A percentile compares a stretch with the other conserved stretches of the same genome.
Evolutionary conservation across 2,329 filamentous ascomycete species (phyloP).

Genomic region (Setomelanomma holmii): DNA sequence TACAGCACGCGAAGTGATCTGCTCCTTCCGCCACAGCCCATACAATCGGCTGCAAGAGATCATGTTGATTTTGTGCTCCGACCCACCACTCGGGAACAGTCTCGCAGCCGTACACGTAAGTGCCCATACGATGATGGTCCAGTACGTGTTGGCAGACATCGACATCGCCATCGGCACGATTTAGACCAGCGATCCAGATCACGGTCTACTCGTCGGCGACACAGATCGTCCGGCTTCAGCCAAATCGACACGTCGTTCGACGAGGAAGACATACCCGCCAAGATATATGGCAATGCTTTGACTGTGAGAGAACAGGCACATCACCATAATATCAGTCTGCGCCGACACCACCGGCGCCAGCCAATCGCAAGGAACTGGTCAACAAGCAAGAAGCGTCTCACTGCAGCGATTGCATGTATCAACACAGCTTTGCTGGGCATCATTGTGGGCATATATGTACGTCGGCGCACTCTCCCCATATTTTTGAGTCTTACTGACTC

Average conservation of each 20-base stretch:
- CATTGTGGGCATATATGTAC: constrained; percentile 73
- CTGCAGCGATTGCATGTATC: constrained; percentile 72
- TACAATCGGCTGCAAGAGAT: constrained; percentile 29
- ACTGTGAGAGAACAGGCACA: constrained; percentile 29
- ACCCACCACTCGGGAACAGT: constrained; percentile 29
- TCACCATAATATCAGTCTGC: constrained; percentile 51
- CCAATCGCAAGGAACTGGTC: constrained; percentile 78
- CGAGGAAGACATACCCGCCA: constrained; percentile 19
- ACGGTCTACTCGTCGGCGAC: constrained; percentile 4
- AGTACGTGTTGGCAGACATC: constrained; percentile 10
- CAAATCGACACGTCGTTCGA: constrained; percentile 24
- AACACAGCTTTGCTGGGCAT: constrained; percentile 76
- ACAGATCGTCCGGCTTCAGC: constrained; percentile 18
- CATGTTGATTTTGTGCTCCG: constrained; percentile 42
- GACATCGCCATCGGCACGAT: constrained; percentile 20
- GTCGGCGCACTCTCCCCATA: constrained; percentile 16
- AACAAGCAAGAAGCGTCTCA: constrained; percentile 69
- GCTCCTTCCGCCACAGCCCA: constrained; percentile 29
- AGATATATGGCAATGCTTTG: constrained; percentile 26
- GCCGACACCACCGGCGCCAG: constrained; percentile 61
- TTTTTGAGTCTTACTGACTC: constrained; percentile 10
- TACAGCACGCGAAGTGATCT: constrained; percentile 28
- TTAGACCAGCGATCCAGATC: constrained; percentile 12
- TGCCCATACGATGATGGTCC: constrained; percentile 12
- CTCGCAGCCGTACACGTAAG: constrained; percentile 29